Evolutionary conservation across 2,329 filamentous ascomycete genomes (phyloP).

Genomic region (Tolypocladium paradoxum): DNA sequence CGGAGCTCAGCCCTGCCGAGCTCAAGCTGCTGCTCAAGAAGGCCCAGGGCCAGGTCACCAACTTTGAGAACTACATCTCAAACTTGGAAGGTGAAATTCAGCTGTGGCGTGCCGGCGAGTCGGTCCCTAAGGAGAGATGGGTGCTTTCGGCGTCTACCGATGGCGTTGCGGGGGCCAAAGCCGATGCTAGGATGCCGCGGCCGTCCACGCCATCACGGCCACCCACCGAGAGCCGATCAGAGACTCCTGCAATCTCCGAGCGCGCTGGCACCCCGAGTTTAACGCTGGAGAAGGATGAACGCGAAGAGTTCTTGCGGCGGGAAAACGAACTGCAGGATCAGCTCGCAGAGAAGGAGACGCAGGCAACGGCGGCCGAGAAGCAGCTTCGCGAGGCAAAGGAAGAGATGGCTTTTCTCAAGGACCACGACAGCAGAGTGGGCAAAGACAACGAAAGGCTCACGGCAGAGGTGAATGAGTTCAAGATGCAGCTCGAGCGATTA

Average conservation of each 20-base stretch:
- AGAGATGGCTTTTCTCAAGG: conserved; percentile 75
- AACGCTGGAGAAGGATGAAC: conserved; percentile 87
- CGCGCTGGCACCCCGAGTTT: conserved; percentile 79
- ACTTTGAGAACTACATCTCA: conserved; percentile 77
- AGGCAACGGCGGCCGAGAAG: conserved; percentile 69
- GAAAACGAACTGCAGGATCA: conserved; percentile 98
- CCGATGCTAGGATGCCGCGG: conserved; percentile 33
- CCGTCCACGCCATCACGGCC: conserved; percentile 43
- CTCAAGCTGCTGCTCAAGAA: conserved; percentile 90
- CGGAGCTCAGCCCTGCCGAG: conserved; percentile 89
- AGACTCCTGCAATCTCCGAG: conserved; percentile 60
- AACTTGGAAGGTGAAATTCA: conserved; percentile 77
- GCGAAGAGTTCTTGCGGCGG: conserved; percentile 86
- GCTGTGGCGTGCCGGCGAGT: conserved; percentile 78
- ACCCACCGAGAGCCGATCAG: conserved; percentile 46
- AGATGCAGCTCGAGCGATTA: conserved; percentile 93
- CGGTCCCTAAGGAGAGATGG: conserved; percentile 85
- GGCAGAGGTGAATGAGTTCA: conserved; percentile 80
- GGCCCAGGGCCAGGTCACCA: conserved; percentile 79
- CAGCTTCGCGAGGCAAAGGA: conserved; percentile 73
- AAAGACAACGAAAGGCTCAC: conserved; percentile 86
- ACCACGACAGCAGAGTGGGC: conserved; percentile 69
- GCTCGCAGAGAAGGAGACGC: conserved; percentile 82
- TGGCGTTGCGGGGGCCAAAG: conserved; percentile 21
- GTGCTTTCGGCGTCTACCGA: conserved; percentile 53